phyloP scores from a whole-genome alignment of 2,329 filamentous ascomycete genomes.

The Phialocephala subalpina region DNA sequence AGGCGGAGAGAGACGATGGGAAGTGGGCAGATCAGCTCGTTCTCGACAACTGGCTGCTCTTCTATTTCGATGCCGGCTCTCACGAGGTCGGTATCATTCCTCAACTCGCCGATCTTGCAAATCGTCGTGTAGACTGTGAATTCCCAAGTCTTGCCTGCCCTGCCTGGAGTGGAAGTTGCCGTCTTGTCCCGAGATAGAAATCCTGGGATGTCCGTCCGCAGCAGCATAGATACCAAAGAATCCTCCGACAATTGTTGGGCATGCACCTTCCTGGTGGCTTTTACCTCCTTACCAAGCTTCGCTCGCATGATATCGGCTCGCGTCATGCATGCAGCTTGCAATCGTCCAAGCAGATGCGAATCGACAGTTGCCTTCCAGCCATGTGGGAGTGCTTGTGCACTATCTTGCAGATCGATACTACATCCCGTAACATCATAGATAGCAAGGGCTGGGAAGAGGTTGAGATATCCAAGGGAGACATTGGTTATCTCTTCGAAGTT shows the following conservation, averaged over 20 bases:
- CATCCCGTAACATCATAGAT: slow-evolving; percentile 42
- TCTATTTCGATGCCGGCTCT: slow-evolving; percentile 34
- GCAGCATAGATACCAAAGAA: neutral
- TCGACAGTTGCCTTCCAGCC: slow-evolving; percentile 28
- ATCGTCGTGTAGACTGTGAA: slow-evolving; percentile 33
- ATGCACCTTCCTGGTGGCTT: neutral
- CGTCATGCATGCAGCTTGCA: neutral
- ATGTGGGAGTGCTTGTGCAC: slow-evolving; percentile 21
- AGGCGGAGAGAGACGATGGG: slow-evolving; percentile 42
- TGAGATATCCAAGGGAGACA: slow-evolving; percentile 41
- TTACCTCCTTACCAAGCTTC: neutral
- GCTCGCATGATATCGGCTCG: neutral
- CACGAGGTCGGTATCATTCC: slow-evolving; percentile 39
- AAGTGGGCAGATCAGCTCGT: slow-evolving; percentile 36
- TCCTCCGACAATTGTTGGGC: neutral
- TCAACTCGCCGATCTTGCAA: slow-evolving; percentile 38
- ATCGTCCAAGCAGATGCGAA: neutral
- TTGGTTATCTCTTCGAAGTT: slow-evolving; percentile 40
- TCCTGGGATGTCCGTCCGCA: neutral
- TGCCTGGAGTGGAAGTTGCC: neutral
- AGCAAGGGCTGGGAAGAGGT: slow-evolving; percentile 41
- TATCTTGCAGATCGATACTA: slow-evolving; percentile 25
- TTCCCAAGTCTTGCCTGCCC: slow-evolving; percentile 35
- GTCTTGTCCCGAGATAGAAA: neutral
- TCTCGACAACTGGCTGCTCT: slow-evolving; percentile 30